Evolutionary conservation across 1,284 basidiomycete genomes (phyloP), one percentile per base, ranked within the genome.

Genomic region (Marasmius tenuissimus): DNA sequence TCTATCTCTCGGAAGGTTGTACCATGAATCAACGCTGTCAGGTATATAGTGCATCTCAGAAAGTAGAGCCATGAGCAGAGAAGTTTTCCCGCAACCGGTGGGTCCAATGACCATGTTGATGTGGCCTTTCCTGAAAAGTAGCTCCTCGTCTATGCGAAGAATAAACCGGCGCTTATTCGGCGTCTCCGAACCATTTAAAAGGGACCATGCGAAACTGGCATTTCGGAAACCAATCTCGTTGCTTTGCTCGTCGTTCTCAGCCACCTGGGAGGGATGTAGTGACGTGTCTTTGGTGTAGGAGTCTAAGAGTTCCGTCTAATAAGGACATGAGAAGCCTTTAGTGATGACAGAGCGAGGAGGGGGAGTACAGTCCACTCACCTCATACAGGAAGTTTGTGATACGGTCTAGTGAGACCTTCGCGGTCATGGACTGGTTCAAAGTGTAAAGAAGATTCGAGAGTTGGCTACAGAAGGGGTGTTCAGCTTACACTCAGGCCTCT

Each of bases 31-130:
- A 12, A 82, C 79, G 4, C 78, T 75, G 9, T 76, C 73, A 12
- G 85, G 81, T 20, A 80, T 71, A 67, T 83, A 87, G 68, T 89
- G 85, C 86, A 88, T 84, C 68, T 88, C 84, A 20, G 83, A 77
- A 72, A 86, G 74, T 6, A 87, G 73, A 1, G 85, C 86, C 80
- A 86, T 81, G 34, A 85, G 70, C 10, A 85, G 67, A 1, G 78
- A 80, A 6, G 82, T 82, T 67, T 83, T 83, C 12, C 75, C 74
- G 14, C 55, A 58, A 14, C 78, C 75, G 35, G 81, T 86, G 1
- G 86, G 82, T 20, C 89, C 88, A 47, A 87, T 76, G 55, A 91
- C 81, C 38, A 90, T 71, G 69, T 87, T 89, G 65, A 91, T 75
- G 63, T 78, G 73, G 27, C 83, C 81, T 45, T 74, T 78, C 57